Conservation (phyloP, 2,329 filamentous ascomycete genomes). For the Taxawa tesnikishii region DNA sequence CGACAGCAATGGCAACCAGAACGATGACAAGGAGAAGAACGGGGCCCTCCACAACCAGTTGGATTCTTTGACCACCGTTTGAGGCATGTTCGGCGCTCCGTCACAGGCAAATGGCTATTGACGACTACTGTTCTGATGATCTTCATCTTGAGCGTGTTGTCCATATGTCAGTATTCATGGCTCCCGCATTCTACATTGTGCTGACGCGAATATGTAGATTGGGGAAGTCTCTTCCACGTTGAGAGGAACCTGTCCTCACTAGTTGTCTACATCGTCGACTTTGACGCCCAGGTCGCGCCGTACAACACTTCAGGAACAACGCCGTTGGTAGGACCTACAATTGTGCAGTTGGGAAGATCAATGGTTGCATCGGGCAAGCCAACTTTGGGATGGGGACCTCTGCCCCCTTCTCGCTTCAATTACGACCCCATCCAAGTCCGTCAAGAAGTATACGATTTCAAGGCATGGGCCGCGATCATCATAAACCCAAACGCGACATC, state of each 20-base stretch:
- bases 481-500: slow-evolving; percentile 47
- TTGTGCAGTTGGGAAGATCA: slow-evolving; percentile 34
- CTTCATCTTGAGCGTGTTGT: slow-evolving; percentile 45
- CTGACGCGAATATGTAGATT: slow-evolving; percentile 23
- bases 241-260: slow-evolving; percentile 37
- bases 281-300: slow-evolving; percentile 44
- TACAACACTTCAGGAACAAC: slow-evolving; percentile 31
- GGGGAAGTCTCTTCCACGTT: slow-evolving; percentile 43
- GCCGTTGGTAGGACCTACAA: slow-evolving; percentile 44
- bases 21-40: slow-evolving; percentile 5
- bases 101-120: slow-evolving; percentile 27
- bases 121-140: slow-evolving; percentile 39
- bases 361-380: slow-evolving; percentile 25
- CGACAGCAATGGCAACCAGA: slow-evolving; percentile 3
- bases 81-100: slow-evolving; percentile 25
- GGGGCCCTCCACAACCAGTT: slow-evolving; percentile 21
- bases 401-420: slow-evolving; percentile 38
- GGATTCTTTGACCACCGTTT: slow-evolving; percentile 34
- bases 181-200: neutral
- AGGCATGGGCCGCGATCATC: slow-evolving; percentile 49
- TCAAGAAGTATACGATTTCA: slow-evolving; percentile 45
- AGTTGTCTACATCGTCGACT: slow-evolving; percentile 49
- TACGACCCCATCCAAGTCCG: slow-evolving; percentile 45
- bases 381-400: slow-evolving; percentile 38
- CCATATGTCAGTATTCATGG: slow-evolving; percentile 29